Evolutionary conservation across 2,329 filamentous ascomycete genomes (phyloP).

Genomic region (Trichoderma guizhouense): DNA sequence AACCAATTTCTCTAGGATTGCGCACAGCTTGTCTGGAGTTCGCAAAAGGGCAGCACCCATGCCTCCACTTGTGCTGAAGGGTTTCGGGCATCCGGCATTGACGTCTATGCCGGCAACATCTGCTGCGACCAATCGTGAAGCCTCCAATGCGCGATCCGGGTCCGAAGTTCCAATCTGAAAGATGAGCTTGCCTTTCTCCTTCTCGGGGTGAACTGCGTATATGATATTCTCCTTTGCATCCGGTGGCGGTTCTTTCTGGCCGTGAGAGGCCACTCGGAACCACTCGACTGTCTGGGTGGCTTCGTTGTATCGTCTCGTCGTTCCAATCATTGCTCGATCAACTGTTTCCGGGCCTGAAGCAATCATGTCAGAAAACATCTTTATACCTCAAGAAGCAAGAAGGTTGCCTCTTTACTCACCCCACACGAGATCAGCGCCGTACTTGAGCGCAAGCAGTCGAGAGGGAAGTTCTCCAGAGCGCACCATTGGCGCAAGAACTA

Average conservation of each 20-base stretch:
- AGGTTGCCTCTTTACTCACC: constrained; percentile 49
- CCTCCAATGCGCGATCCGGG: constrained; percentile 77
- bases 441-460: constrained; percentile 82
- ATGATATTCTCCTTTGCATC: constrained; percentile 66
- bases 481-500: constrained; percentile 97
- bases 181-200: constrained; percentile 72
- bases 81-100: constrained; percentile 97
- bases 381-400: constrained; percentile 9
- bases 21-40: constrained; percentile 77
- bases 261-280: constrained; percentile 70
- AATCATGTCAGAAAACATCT: neutral
- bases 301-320: constrained; percentile 72
- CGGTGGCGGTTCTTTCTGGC: constrained; percentile 53
- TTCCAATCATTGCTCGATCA: constrained; percentile 87
- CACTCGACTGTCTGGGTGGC: constrained; percentile 80
- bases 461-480: constrained; percentile 94
- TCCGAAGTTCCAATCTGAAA: constrained; percentile 91
- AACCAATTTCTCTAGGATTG: constrained; percentile 81
- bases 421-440: constrained; percentile 97
- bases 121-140: constrained; percentile 75
- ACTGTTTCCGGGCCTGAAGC: constrained; percentile 81
- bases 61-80: constrained; percentile 87
- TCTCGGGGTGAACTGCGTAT: constrained; percentile 75
- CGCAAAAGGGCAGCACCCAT: constrained; percentile 92
- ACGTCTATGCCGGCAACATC: constrained; percentile 95